Base-by-base conservation (phyloP, 306 rosid genomes). In the Prunus salicina region DNA sequence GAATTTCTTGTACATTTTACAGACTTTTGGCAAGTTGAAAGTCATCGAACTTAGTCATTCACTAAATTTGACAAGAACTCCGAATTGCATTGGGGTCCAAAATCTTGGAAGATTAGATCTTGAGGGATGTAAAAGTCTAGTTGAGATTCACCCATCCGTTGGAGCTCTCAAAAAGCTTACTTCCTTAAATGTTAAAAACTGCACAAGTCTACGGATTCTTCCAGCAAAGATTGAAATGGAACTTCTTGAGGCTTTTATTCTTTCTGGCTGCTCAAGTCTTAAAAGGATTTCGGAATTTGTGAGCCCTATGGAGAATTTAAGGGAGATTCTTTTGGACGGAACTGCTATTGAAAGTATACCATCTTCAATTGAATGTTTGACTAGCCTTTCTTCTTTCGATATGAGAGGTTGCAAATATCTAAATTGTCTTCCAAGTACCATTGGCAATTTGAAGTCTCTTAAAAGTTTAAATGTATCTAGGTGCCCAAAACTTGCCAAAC, bases 31-130 rank as follows among this genome's bases (percentile, higher is more conserved):
- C 38, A 55, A n/a, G 14, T 55, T 78, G 22, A 78, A 62, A 46
- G 51, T 49, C 10, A 78, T 78, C 45, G 61, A 69, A 9, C 64
- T 78, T n/a, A 62, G 68, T 52, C 20, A 34, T 20, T 78, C 76
- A 20, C 34, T 16, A 1, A 51, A 51, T 47, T 71, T 70, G 30
- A 30, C 7, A 12, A 70, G 52, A 25, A 71, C 72, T 12, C 81
- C 76, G 11, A 50, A 78, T 57, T 63, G 71, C 18, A n/a, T 15
- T 62, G 16, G 22, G 14, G 4, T 52, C 52, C 76, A 34, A 16
- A 78, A 71, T 62, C 81, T 78, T 64, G 41, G 38, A 45, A 78
- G 53, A 50, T 24, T 78, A 62, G 71, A 70, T 25, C 81, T 78
- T 51, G 76, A 71, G 19, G 76, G 72, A 9, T 78, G 81, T 24